These are phyloP conservation scores for Ustilago curta DNA, from an alignment of 1,284 basidiomycete species.

Conservation along the genomic window DNA sequence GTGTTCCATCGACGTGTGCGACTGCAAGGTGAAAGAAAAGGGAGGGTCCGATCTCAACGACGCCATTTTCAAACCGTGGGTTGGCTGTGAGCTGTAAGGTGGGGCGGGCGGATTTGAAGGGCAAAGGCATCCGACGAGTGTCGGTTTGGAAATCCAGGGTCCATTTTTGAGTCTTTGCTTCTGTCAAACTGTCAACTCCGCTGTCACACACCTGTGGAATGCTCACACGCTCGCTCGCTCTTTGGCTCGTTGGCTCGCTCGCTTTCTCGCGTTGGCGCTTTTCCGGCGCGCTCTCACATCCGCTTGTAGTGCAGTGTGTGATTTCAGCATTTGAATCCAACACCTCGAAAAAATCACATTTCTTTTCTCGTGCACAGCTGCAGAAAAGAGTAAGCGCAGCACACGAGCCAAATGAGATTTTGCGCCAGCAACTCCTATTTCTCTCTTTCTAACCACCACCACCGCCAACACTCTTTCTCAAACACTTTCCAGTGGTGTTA, in stretches of 20 bases:
- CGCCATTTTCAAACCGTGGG: too few species aligned
- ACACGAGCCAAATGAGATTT: background rate
- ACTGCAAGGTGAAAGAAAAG: too few species aligned
- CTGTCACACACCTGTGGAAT: background rate
- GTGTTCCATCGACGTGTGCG: too few species aligned
- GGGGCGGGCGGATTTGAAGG: too few species aligned
- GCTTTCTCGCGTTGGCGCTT: constrained; percentile 9
- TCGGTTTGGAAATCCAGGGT: background rate
- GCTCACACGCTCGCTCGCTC: background rate
- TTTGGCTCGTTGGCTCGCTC: background rate
- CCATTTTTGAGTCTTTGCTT: background rate
- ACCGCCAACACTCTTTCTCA: background rate
- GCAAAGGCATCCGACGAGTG: background rate
- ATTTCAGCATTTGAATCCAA: constrained; percentile 11
- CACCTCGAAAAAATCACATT: constrained; percentile 7
- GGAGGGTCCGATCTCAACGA: constrained; percentile 5
- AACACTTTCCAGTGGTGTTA: too few species aligned
- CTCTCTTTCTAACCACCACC: background rate
- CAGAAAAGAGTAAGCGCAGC: too few species aligned
- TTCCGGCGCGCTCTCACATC: constrained; percentile 20
- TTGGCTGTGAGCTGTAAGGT: background rate
- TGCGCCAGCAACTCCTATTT: background rate
- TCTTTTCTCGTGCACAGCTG: too few species aligned
- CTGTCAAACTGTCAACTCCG: background rate
- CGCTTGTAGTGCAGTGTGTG: background rate